Base-by-base conservation (phyloP, 2,329 filamentous ascomycete genomes). In the Rhytidhysteron rufulum region DNA sequence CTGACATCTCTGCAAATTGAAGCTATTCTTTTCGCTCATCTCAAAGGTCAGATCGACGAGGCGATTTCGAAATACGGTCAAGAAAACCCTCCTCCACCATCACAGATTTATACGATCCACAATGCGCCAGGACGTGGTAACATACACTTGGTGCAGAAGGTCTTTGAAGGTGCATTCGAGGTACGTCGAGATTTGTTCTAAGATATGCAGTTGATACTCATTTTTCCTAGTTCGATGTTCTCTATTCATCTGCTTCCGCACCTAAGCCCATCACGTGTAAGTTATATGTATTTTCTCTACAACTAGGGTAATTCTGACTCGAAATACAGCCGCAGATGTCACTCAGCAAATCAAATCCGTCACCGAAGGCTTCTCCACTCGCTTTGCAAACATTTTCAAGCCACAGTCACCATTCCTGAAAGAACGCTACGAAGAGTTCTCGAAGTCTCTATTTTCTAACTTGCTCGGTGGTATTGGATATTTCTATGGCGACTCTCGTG, bases 401-500 rank as follows among this genome's bases (percentile, higher is more conserved):
- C 82, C 88, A 1, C 77, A 88, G 55, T 71, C 82, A 0, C 91
- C 93, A 0, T 98, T 93, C 65, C 71, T 79, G 15, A 75, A 78
- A 3, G 75, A 80, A 3, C 81, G 87, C 56, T 93, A 94, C 61
- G 74, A 80, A 34, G 76, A 75, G 42, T 96, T 97, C 63, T 88
- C 84, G 48, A 86, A 88, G 63, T 90, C 85, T 48, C 85, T 98
- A 74, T 86, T 98, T 53, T 96, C 91, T 2, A 98, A 97, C 63
- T 73, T 98, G 24, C 76, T 95, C 25, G 93, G 93, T 41, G 93
- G 93, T 34, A 88, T 97, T 53, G 93, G 93, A 7, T 97, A 95
- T 68, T 98, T 98, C 70, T 79, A 94, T 57, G 93, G 93, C 30
- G 78, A 93, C 42, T 85, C 88, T 24, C 70, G 96, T 17, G 86